Evolutionary conservation across 139 green algal species (phyloP).

Genomic region (Tetraselmis striata): DNA sequence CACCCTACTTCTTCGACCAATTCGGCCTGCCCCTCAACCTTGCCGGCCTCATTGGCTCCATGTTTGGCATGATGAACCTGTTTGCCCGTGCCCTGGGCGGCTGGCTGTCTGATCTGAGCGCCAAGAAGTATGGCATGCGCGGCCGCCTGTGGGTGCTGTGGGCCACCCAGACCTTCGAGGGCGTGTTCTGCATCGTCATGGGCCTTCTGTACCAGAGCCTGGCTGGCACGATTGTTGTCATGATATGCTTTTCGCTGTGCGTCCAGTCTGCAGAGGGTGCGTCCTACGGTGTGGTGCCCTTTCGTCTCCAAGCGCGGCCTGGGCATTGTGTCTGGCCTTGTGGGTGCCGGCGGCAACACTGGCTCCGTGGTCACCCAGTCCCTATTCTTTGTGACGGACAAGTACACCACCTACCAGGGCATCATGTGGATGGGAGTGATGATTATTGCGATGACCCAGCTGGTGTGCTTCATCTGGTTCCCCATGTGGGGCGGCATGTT

Average conservation of each 20-base stretch:
- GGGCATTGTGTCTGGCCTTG: constrained; percentile 78
- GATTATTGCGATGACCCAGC: constrained; percentile 60
- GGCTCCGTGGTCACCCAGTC: constrained; percentile 78
- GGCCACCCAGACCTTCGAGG: constrained; percentile 61
- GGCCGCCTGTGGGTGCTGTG: constrained; percentile 68
- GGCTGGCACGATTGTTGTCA: constrained; percentile 60
- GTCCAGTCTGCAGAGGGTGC: constrained; percentile 53
- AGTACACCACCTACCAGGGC: constrained; percentile 50
- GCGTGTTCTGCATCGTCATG: constrained; percentile 73
- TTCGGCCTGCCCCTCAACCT: constrained; percentile 52
- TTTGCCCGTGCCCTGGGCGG: constrained; percentile 76
- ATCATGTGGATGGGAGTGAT: constrained; percentile 83
- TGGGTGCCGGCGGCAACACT: constrained; percentile 85
- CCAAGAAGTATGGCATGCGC: constrained; percentile 55
- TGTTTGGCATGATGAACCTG: constrained; percentile 90
- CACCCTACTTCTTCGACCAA: constrained; percentile 59
- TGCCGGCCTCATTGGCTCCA: constrained; percentile 53
- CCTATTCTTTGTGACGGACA: constrained; percentile 74
- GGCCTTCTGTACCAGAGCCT: constrained; percentile 51
- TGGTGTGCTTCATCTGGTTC: constrained; percentile 74
- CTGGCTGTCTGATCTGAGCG: constrained; percentile 47
- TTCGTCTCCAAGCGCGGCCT: constrained; percentile 70
- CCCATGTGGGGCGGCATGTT: constrained; percentile 92
- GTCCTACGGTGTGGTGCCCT: constrained; percentile 85
- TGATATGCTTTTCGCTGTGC: constrained; percentile 81